Percentiles rank a stretch among this genome's conserved stretches.
Conservation (phyloP, 1,139 yeast species). For the Candida sanyaensis region DNA sequence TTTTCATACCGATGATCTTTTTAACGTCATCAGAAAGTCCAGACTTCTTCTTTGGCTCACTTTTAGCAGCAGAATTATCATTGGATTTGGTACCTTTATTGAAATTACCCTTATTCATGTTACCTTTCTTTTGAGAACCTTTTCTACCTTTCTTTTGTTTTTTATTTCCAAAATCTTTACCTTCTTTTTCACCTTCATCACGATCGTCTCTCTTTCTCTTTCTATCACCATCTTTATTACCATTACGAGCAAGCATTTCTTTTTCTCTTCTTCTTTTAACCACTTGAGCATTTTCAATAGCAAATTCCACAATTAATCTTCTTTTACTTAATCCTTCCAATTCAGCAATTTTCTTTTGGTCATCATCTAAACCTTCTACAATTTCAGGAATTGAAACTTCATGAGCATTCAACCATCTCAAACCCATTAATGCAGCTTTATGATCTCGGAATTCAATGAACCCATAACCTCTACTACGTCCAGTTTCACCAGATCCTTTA, state of each 20-base stretch:
- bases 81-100: conserved; percentile 18
- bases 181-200: conserved; percentile 20
- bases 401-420: conserved; percentile 96
- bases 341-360: conserved; percentile 57
- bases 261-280: conserved; percentile 86
- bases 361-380: conserved; percentile 69
- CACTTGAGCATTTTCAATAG: conserved; percentile 92
- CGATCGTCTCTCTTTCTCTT: conserved; percentile 24
- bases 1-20: conserved; percentile 65
- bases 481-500: conserved; percentile 82
- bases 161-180: conserved; percentile 15
- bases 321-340: conserved; percentile 62
- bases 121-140: conserved; percentile 41
- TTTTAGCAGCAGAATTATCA: conserved; percentile 12
- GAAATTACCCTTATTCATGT: conserved; percentile 41
- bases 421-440: conserved; percentile 90
- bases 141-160: conserved; percentile 21
- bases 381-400: conserved; percentile 74
- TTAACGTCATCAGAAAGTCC: conserved; percentile 57
- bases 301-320: conserved; percentile 90
- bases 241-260: conserved; percentile 48
- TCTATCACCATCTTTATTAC: conserved; percentile 19
- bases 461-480: conserved; percentile 96
- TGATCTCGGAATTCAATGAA: conserved; percentile 93
- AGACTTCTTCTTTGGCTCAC: conserved; percentile 28